phyloP scores from a whole-genome alignment of 2,329 filamentous ascomycete species.

The Emergomyces africanus region DNA sequence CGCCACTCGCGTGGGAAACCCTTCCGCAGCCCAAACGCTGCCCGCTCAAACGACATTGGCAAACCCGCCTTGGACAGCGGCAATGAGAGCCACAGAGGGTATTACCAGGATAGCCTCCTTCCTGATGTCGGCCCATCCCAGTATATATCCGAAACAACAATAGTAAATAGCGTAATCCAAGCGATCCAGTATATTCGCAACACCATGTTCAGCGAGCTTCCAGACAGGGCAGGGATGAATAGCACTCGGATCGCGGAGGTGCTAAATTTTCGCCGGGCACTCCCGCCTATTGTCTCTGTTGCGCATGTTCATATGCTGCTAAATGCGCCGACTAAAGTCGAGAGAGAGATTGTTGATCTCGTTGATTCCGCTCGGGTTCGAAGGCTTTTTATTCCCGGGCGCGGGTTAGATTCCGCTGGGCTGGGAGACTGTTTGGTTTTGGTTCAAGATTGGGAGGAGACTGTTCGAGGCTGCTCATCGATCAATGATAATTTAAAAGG shows the following conservation, averaged over 20 bases:
- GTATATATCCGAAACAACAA: conserved; percentile 35
- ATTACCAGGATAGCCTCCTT: conserved; percentile 27
- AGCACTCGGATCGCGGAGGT: conserved; percentile 47
- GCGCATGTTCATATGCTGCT: conserved; percentile 49
- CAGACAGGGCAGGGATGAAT: conserved; percentile 48
- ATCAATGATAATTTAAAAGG: conserved; percentile 26
- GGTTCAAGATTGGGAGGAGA: conserved; percentile 38
- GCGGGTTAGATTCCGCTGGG: conserved; percentile 43
- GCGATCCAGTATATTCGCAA: conserved; percentile 41
- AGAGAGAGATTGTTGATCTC: conserved; percentile 45
- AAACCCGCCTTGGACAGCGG: conserved; percentile 15
- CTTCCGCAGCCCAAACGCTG: background rate
- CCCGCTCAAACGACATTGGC: conserved; percentile 6
- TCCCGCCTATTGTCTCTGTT: conserved; percentile 47
- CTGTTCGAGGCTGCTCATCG: conserved; percentile 24
- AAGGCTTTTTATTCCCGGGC: conserved; percentile 43
- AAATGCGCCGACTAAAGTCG: conserved; percentile 43
- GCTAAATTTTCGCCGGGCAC: conserved; percentile 40
- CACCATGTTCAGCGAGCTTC: conserved; percentile 45
- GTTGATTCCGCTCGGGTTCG: conserved; percentile 39
- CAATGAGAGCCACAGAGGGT: conserved; percentile 8
- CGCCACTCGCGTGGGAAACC: conserved; percentile 30
- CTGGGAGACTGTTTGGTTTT: conserved; percentile 47
- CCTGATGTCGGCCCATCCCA: conserved; percentile 40
- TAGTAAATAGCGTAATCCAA: conserved; percentile 38